Evolutionary conservation across 2,329 filamentous ascomycete genomes (phyloP).

Genomic region (Aspergillus vadensis): DNA sequence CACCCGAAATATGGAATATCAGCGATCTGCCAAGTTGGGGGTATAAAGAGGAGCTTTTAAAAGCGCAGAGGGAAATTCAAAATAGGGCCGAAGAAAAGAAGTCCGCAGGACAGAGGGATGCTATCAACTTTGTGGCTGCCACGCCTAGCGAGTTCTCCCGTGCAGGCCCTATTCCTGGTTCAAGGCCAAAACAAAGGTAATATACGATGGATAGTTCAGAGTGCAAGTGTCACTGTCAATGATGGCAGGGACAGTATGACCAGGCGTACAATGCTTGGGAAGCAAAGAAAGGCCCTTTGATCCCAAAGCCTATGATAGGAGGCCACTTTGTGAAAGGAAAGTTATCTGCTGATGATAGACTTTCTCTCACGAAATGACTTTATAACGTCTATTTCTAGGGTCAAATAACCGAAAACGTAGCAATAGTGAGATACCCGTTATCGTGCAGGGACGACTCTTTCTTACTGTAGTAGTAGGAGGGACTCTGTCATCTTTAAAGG

Average conservation of each 20-base stretch:
- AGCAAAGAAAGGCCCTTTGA: not conserved
- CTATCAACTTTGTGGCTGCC: constrained; percentile 45
- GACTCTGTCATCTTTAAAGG: too few species aligned
- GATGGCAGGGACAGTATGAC: not conserved
- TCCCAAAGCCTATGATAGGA: not conserved
- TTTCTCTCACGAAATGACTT: not conserved
- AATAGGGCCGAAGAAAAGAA: constrained; percentile 39
- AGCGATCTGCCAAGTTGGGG: constrained; percentile 44
- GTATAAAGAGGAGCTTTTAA: constrained; percentile 51
- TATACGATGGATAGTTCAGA: not conserved
- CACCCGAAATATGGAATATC: constrained; percentile 44
- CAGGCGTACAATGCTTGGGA: not conserved
- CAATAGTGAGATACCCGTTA: too few species aligned
- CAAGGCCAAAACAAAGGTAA: constrained; percentile 11
- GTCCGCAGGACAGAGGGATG: constrained; percentile 35
- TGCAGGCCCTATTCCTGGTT: constrained; percentile 5
- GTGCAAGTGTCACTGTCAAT: not conserved
- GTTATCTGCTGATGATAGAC: not conserved
- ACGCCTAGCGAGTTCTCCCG: constrained; percentile 6
- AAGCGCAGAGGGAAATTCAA: constrained; percentile 43
- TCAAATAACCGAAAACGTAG: too few species aligned
- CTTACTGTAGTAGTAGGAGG: too few species aligned
- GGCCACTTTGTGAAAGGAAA: not conserved
- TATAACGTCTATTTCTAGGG: too few species aligned
- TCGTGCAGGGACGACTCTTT: too few species aligned